phyloP scores from a whole-genome alignment of 495 filamentous ascomycete genomes.

The Viridothelium virens region DNA sequence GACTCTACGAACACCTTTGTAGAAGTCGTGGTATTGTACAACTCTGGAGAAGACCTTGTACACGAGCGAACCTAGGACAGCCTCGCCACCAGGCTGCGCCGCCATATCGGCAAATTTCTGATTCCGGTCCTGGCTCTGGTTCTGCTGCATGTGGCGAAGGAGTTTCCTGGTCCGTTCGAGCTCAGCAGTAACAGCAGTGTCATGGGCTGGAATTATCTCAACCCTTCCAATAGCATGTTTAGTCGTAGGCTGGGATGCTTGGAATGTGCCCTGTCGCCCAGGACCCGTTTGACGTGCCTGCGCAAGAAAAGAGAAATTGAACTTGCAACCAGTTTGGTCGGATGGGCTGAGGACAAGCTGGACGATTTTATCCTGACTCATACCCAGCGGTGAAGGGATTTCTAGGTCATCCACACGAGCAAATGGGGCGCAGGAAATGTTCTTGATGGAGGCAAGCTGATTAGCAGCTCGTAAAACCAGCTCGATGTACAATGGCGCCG shows the following conservation, averaged over 20 bases:
- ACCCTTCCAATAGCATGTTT: neutral
- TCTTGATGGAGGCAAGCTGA: neutral
- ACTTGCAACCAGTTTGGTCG: neutral
- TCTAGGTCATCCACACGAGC: neutral
- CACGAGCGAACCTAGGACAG: neutral
- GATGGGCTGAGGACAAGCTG: neutral
- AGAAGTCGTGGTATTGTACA: neutral
- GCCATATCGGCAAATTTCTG: neutral
- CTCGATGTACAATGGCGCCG: constrained; percentile 42
- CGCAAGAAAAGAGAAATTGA: neutral
- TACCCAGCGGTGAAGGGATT: neutral
- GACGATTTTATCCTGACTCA: neutral
- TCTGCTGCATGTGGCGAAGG: neutral
- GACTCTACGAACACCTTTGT: neutral
- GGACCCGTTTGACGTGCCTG: neutral
- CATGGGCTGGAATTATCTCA: neutral
- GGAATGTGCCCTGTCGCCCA: neutral
- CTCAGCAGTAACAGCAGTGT: neutral
- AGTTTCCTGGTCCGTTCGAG: neutral
- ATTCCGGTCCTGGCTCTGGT: neutral
- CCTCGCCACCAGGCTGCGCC: neutral
- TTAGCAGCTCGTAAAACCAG: constrained; percentile 20
- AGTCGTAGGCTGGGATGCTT: neutral
- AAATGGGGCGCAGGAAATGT: neutral
- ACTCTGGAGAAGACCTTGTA: neutral